phyloP scores from a whole-genome alignment of 352 stramenopile species.

The Blastocystis sp. region DNA sequence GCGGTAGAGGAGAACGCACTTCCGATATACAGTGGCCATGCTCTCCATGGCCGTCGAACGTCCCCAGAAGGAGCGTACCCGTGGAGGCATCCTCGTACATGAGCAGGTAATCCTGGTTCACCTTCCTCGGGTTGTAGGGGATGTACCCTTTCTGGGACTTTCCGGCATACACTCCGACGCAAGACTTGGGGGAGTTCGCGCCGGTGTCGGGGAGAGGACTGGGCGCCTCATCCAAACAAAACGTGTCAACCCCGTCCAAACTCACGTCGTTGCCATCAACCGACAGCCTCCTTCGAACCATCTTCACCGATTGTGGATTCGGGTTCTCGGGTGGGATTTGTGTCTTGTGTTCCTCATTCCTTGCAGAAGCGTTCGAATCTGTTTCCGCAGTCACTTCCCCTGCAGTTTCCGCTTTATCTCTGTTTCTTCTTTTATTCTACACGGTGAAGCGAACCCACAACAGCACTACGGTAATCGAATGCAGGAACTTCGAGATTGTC shows the following conservation, averaged over 20 bases:
- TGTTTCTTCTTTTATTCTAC: slow-evolving; percentile 44
- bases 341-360: background rate
- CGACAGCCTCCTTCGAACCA: slow-evolving; percentile 46
- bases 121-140: slow-evolving; percentile 69
- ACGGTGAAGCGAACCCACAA: background rate
- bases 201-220: background rate
- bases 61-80: slow-evolving; percentile 45
- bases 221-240: background rate
- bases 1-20: background rate
- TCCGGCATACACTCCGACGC: slow-evolving; percentile 47
- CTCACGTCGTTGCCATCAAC: slow-evolving; percentile 30
- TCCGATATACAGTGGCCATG: slow-evolving; percentile 65
- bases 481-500: slow-evolving; percentile 37
- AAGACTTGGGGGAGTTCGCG: background rate
- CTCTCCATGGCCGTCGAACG: slow-evolving; percentile 70
- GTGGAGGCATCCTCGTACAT: slow-evolving; percentile 68
- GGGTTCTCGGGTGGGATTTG: slow-evolving; percentile 22
- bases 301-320: background rate
- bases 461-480: slow-evolving; percentile 5
- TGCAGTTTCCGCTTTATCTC: background rate
- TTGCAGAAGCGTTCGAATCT: background rate
- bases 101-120: slow-evolving; percentile 67
- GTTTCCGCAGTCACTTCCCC: background rate
- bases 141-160: slow-evolving; percentile 69
- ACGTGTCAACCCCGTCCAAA: slow-evolving; percentile 44